These are phyloP conservation scores for Rhizopus delemar DNA, from an alignment of 371 early-diverging fungal species.

Conservation along the genomic window DNA sequence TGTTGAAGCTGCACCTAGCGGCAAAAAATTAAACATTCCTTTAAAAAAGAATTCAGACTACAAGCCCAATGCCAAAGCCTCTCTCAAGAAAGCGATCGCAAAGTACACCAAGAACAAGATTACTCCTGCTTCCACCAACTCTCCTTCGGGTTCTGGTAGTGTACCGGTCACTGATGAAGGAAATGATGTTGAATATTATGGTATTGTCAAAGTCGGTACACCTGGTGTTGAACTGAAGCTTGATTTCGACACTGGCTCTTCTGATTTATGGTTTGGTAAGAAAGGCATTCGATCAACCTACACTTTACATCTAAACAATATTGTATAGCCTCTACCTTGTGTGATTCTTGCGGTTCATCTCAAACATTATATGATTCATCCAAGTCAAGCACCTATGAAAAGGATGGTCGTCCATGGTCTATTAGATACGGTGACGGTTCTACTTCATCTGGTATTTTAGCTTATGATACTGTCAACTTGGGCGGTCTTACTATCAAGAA, in stretches of 20 bases:
- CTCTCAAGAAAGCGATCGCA: slow-evolving; percentile 16
- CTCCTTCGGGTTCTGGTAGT: slow-evolving; percentile 4
- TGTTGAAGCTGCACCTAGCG: slow-evolving; percentile 18
- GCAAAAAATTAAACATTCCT: slow-evolving; percentile 18
- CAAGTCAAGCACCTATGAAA: slow-evolving; percentile 46
- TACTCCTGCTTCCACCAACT: neutral
- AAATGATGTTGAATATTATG: slow-evolving; percentile 65
- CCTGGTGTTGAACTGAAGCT: slow-evolving; percentile 77
- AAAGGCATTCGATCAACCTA: no score
- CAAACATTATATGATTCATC: slow-evolving; percentile 42
- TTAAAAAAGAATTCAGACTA: slow-evolving; percentile 21
- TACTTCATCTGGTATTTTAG: slow-evolving; percentile 37
- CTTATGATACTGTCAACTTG: slow-evolving; percentile 25
- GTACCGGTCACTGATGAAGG: slow-evolving; percentile 24
- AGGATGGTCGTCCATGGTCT: slow-evolving; percentile 41
- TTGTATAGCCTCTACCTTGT: slow-evolving; percentile 35
- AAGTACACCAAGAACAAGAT: slow-evolving; percentile 15
- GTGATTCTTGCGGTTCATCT: slow-evolving; percentile 34
- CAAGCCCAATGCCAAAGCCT: slow-evolving; percentile 20
- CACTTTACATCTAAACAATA: neutral
- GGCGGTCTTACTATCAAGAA: slow-evolving; percentile 30
- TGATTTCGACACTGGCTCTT: slow-evolving; percentile 87
- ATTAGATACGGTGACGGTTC: slow-evolving; percentile 57
- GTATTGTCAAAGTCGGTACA: slow-evolving; percentile 75
- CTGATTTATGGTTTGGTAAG: slow-evolving; percentile 44